Base-by-base conservation (phyloP, 768 basidiomycete genomes). In the Pleurotus sapidus region DNA sequence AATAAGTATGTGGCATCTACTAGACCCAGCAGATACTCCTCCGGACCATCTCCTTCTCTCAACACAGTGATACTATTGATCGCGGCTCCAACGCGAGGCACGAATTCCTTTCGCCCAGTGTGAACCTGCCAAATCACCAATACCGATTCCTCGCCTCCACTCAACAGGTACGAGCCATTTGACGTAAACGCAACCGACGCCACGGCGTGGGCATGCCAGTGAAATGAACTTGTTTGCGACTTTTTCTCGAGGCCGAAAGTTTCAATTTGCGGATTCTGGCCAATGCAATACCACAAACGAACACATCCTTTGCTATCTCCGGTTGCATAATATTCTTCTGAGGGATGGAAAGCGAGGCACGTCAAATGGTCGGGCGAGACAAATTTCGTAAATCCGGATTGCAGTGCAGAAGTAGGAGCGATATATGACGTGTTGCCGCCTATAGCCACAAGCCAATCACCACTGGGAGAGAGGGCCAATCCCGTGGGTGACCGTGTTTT, bases 171-270 rank as follows among this genome's bases (percentile, higher is more conserved):
- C 6, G 93, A 89, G 11, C 97, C 97, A 62, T 96, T 95, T 11
- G 87, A 72, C 0, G 94, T 91, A 70, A 98, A 99, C 0, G 86
- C 77, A 24, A 99, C 69, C 1, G 93, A 88, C 3, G 90, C 86
- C 15, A 98, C 91, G 3, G 93, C 84, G 68, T 98, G 96, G 2
- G 96, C 91, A 67, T 99, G 97, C 97, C 97, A 99, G 72, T 98
- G 96, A 51, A 98, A 72, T 4, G 86, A 82, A 3, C 91, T 87
- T 0, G 93, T 95, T 65, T 92, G 89, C 1, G 93, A 83, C 57
- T 83, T 86, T 70, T 88, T 91, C 70, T 89, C 90, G 34, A 89
- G 81, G 14, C 84, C 85, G 37, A 77, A 76, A 42, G 78, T 77
- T 64, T 80, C 80, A 15, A 73, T 65, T 9, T 76, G 72, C 23